Evolutionary conservation across 306 rosid species (phyloP), one percentile per base, ranked within the genome.

Genomic region (Trifolium pratense): DNA sequence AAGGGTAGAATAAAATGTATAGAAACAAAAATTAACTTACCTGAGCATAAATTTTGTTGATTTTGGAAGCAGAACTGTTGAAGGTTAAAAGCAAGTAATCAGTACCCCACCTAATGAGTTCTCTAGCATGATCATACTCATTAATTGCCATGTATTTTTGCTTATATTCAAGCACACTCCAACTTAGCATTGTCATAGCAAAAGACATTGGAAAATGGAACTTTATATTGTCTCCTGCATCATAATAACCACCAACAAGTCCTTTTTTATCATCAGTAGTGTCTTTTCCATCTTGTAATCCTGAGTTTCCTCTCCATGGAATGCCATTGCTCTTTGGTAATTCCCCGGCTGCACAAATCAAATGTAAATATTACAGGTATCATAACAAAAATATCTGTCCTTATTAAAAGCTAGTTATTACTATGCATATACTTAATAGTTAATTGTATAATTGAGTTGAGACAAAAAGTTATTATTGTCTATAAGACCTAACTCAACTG

Each of bases 51-150:
- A 89, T 81, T 52, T 82, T 80, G 62, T 77, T 20, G 10, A 87
- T 87, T 67, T 64, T 83, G 68, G 95, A 70, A 15, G 90, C 83
- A 20, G 95, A 87, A 12, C 80, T 75, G 34, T 89, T 87, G 83
- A 89, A 87, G 78, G 91, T 89, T 12, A 75, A 46, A 79, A 89
- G 95, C 73, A 89, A 66, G 67, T 89, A 89, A 84, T 89, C 91
- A 6, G 83, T 74, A 34, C 87, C 86, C 86, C 85, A 84, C n/a
- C 75, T 84, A 75, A 83, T 72, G 61, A 83, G 79, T 6, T 77
- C 83, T 25, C 76, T 34, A 3, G 71, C 21, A 65, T 79, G 83
- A 7, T 14, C n/a, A 66, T 84, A 84, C 55, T 81, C 85, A 15
- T 61, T 23, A 14, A 81, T 1, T 32, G 67, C 73, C 14, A 76